A percentile compares a stretch with the other conserved stretches of the same genome.
phyloP scores from a whole-genome alignment of 78 protist genomes.

The Diacronema lutheri region DNA sequence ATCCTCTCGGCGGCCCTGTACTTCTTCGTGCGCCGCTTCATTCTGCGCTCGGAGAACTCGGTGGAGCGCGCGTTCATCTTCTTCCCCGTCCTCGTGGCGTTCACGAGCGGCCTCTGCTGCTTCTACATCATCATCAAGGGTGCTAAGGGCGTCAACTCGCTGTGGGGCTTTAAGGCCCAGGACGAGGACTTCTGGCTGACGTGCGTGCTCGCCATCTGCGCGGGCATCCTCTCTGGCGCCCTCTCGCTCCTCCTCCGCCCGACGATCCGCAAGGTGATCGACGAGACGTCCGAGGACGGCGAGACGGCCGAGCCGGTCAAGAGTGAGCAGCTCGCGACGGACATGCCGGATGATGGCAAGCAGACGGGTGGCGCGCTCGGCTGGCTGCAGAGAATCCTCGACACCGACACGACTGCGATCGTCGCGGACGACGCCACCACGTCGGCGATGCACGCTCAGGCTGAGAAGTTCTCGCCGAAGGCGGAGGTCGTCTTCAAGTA shows the following conservation, averaged over 20 bases:
- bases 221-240: too few relatives aligned
- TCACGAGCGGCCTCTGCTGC: background rate
- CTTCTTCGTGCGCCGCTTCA: background rate
- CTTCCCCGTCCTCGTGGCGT: slow-evolving; percentile 7
- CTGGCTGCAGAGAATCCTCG: too few relatives aligned
- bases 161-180: too few relatives aligned
- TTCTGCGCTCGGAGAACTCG: slow-evolving; percentile 10
- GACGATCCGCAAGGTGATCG: too few relatives aligned
- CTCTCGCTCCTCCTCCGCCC: too few relatives aligned
- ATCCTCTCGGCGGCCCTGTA: background rate
- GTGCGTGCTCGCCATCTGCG: too few relatives aligned
- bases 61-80: background rate
- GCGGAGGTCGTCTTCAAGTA: background rate
- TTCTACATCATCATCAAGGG: slow-evolving; percentile 39
- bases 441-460: background rate
- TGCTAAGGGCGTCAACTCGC: background rate
- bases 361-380: too few relatives aligned
- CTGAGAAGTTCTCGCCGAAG: slow-evolving; percentile 8
- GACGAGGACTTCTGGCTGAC: too few relatives aligned
- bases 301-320: too few relatives aligned
- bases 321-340: too few relatives aligned
- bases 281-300: too few relatives aligned
- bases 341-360: too few relatives aligned
- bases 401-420: background rate
- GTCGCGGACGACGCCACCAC: background rate